These are phyloP conservation scores for Magnaporthiopsis rhizophila DNA, from an alignment of 2,329 filamentous ascomycete genomes.

Conservation along the genomic window DNA sequence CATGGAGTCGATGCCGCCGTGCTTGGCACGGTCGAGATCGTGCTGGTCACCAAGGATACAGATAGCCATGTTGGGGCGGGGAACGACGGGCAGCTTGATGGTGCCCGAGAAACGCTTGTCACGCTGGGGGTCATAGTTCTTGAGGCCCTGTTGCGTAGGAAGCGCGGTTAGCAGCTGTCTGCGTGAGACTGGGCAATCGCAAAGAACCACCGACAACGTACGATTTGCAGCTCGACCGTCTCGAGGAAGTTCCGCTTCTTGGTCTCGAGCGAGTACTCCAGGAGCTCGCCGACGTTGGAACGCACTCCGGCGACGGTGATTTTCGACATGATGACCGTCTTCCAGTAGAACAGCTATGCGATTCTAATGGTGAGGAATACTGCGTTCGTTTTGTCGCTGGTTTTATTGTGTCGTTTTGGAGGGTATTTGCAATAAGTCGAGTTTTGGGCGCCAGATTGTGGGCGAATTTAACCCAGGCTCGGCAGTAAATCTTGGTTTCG, in stretches of 20 bases:
- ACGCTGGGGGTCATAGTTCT: slow-evolving; percentile 99
- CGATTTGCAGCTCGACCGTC: slow-evolving; percentile 62
- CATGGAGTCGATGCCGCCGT: slow-evolving; percentile 98
- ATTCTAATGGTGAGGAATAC: slow-evolving; percentile 21
- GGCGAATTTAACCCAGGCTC: neutral
- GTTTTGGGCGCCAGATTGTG: neutral
- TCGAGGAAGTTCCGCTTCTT: slow-evolving; percentile 98
- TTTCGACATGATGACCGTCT: slow-evolving; percentile 83
- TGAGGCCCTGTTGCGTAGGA: slow-evolving; percentile 67
- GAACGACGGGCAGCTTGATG: slow-evolving; percentile 84
- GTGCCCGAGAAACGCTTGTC: slow-evolving; percentile 99
- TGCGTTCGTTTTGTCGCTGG: slow-evolving; percentile 12
- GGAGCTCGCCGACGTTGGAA: slow-evolving; percentile 84
- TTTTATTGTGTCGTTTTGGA: neutral
- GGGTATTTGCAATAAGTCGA: neutral
- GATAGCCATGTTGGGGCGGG: slow-evolving; percentile 52
- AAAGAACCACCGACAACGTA: neutral
- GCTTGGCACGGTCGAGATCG: slow-evolving; percentile 99
- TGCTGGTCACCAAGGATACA: slow-evolving; percentile 66
- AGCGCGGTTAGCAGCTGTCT: neutral
- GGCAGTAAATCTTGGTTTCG: neutral
- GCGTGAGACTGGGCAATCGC: neutral
- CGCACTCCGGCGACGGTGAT: slow-evolving; percentile 71
- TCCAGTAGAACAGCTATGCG: slow-evolving; percentile 25
- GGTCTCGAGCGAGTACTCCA: slow-evolving; percentile 84